Evolutionary conservation across 2,329 filamentous ascomycete species (phyloP).

Genomic region (Huntiella omanensis): DNA sequence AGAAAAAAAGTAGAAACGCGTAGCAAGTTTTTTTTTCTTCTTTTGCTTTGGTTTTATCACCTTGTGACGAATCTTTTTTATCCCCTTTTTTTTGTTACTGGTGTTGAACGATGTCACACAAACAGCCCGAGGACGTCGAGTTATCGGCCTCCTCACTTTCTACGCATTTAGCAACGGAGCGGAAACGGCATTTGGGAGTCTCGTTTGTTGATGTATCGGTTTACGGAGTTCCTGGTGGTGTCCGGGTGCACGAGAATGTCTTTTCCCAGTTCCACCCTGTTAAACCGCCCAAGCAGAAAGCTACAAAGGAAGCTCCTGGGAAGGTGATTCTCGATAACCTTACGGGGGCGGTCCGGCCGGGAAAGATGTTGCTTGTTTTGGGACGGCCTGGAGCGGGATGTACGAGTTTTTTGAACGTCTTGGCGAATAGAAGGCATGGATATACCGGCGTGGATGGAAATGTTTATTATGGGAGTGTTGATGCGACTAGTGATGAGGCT

Average conservation of each 20-base stretch:
- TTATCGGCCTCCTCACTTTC: not conserved
- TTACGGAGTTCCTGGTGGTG: conserved; percentile 2
- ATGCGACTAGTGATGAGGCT: conserved; percentile 17
- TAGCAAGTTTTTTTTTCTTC: too few relatives aligned
- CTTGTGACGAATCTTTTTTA: too few relatives aligned
- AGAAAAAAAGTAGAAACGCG: too few relatives aligned
- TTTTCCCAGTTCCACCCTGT: conserved; percentile 36
- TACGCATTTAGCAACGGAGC: not conserved
- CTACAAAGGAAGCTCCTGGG: not conserved
- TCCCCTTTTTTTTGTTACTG: too few relatives aligned
- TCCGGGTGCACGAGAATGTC: conserved; percentile 40
- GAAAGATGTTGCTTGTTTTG: conserved; percentile 53
- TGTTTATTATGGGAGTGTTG: not conserved
- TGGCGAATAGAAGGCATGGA: not conserved
- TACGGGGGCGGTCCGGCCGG: conserved; percentile 51
- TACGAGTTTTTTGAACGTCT: conserved; percentile 44
- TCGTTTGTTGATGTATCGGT: conserved; percentile 4
- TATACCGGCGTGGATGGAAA: not conserved
- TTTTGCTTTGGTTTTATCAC: too few relatives aligned
- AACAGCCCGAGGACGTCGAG: not conserved
- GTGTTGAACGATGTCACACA: too few relatives aligned
- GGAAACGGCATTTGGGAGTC: conserved; percentile 1
- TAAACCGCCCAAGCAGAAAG: conserved; percentile 34
- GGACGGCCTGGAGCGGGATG: conserved; percentile 52
- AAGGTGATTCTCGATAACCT: conserved; percentile 35